Evolutionary conservation across 768 basidiomycete species (phyloP).

Genomic region (Psilocybe cubensis): DNA sequence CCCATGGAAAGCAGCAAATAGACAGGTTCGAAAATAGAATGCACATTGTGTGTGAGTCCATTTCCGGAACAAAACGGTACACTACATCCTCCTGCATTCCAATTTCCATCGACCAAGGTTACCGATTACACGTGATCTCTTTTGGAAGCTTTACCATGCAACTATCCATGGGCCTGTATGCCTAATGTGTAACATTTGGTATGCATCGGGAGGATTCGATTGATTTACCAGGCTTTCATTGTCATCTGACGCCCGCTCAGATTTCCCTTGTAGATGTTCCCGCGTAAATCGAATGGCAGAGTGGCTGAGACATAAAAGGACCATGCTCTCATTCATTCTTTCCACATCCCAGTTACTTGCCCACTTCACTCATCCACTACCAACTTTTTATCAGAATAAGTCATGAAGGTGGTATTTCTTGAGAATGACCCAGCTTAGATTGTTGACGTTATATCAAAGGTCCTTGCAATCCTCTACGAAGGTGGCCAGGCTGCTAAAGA

Average conservation of each 20-base stretch:
- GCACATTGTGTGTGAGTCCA: background rate
- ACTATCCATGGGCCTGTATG: slow-evolving; percentile 1
- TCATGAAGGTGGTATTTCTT: slow-evolving; percentile 21
- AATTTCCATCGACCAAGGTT: background rate
- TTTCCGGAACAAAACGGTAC: slow-evolving; percentile 25
- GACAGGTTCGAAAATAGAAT: background rate
- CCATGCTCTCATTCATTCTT: background rate
- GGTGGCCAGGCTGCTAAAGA: slow-evolving; percentile 66
- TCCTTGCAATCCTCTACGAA: slow-evolving; percentile 76
- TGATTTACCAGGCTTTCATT: slow-evolving; percentile 7
- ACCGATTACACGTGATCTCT: slow-evolving; percentile 14
- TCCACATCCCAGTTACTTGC: slow-evolving; percentile 9
- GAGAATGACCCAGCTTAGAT: slow-evolving; percentile 7
- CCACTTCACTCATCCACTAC: slow-evolving; percentile 5
- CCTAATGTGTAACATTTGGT: background rate
- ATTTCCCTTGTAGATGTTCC: slow-evolving; percentile 12
- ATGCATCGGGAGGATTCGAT: slow-evolving; percentile 19
- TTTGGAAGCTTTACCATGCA: slow-evolving; percentile 3
- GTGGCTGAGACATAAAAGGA: slow-evolving; percentile 24
- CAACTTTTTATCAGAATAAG: slow-evolving; percentile 4
- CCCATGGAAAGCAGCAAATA: background rate
- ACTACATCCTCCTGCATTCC: background rate
- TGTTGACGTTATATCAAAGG: slow-evolving; percentile 36
- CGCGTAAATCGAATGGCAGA: slow-evolving; percentile 4
- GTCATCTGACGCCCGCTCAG: slow-evolving; percentile 23